Percentiles rank a stretch among this genome's conserved stretches.
Evolutionary conservation across 345 rosid species (phyloP).

Genomic region (Raphanus raphanistrum): DNA sequence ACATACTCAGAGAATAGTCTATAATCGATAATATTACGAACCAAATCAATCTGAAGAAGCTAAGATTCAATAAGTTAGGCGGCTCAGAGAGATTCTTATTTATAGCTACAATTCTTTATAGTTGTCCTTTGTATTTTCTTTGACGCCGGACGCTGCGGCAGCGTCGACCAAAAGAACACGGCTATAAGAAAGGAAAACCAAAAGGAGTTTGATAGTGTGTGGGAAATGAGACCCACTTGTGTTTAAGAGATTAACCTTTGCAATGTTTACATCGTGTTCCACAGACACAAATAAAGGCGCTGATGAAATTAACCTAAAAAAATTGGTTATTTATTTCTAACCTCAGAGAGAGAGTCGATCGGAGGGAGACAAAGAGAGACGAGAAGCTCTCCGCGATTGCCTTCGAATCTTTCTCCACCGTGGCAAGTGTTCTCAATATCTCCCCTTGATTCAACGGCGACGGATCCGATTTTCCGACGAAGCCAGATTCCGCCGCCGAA

Average conservation of each 20-base stretch:
- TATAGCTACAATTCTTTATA: no score
- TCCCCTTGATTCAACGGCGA: slow-evolving; percentile 45
- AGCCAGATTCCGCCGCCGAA: background rate
- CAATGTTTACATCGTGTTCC: background rate
- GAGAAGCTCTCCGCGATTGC: slow-evolving; percentile 88
- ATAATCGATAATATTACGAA: background rate
- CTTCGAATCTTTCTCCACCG: slow-evolving; percentile 79
- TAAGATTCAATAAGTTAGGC: background rate
- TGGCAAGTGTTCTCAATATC: slow-evolving; percentile 66
- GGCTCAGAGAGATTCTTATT: background rate
- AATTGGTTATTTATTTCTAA: slow-evolving; percentile 18
- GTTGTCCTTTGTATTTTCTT: no score
- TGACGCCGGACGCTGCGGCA: no score
- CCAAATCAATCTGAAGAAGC: background rate
- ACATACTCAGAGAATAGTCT: background rate
- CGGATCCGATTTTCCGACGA: slow-evolving; percentile 26
- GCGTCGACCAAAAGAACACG: no score
- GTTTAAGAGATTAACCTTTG: no score
- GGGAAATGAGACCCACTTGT: no score
- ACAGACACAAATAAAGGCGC: background rate
- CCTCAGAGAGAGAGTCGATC: slow-evolving; percentile 79
- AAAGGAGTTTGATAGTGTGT: no score
- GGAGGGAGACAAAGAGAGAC: slow-evolving; percentile 78
- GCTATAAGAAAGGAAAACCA: no score
- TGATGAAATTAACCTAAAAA: background rate